Base-by-base conservation (phyloP, 208 protist genomes). In the Wallacemonas collosoma region DNA sequence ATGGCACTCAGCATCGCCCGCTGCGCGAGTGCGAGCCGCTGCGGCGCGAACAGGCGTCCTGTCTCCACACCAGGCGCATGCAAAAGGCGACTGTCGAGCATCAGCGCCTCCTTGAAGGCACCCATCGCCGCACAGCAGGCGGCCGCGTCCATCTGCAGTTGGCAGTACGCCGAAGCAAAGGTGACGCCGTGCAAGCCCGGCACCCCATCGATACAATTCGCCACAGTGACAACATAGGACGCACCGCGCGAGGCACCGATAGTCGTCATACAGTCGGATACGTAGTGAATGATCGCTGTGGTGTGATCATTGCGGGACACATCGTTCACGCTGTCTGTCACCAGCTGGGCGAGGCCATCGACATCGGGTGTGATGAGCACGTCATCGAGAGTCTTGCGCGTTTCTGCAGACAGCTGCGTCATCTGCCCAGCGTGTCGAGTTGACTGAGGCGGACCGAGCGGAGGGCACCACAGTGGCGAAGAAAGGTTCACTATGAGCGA, bases 1-100 rank as follows among this genome's bases (percentile, higher is more conserved):
- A 83, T 86, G 3, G 95, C 77, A 67, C 87, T 79, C 14, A 82
- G 80, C 61, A 97, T 90, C 40, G 90, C 74, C 5, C 94, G 75
- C 38, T 50, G 60, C 36, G 60, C 38, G 14, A 65, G 40, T n/a
- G 60, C 36, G 43, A 65, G 60, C 26, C 60, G 38, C 60, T 65
- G 60, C 41, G 38, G 40, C 41, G 36, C n/a, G 17, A 41, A 0
- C 8, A 65, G 43, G 7, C 14, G 36, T 14, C 47, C 48, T 14
- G 65, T 74, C 56, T 55, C 64, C 44, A 41, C 48, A 9, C 53
- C 47, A 0, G 73, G 60, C 0, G 72, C 63, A 6, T 71, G 69
- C 14, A 87, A 60, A 58, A 72, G 71, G 41, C 70, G 54, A 3
- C 62, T 54, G 66, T 74, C 77, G 11, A 78, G 36, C 50, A 71